phyloP scores from a whole-genome alignment of 306 rosid species.

The Pachyrhizus erosus region DNA sequence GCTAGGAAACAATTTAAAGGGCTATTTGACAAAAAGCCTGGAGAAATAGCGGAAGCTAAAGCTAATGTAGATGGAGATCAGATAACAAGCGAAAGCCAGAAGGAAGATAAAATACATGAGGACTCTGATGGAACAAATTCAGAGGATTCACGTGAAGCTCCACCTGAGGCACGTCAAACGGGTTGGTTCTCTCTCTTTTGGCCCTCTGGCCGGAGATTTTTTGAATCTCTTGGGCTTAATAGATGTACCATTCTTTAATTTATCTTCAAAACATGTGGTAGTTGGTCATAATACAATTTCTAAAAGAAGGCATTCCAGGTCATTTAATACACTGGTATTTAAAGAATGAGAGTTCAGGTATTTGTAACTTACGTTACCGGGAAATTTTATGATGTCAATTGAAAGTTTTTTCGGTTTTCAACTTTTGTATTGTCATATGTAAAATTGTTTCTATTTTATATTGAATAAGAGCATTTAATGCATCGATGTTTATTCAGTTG shows the following conservation, averaged over 20 bases:
- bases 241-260: constrained; percentile 74
- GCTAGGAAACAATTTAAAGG: constrained; percentile 89
- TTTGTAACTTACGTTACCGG: constrained; percentile 12
- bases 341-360: constrained; percentile 14
- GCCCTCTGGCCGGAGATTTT: constrained; percentile 63
- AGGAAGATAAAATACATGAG: constrained; percentile 44
- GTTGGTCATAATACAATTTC: constrained; percentile 29
- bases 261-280: neutral
- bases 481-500: no score
- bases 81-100: constrained; percentile 51
- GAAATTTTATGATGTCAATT: constrained; percentile 5
- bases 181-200: constrained; percentile 72
- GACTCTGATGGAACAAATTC: constrained; percentile 54
- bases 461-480: constrained; percentile 2
- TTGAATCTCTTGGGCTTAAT: constrained; percentile 64
- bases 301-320: constrained; percentile 29
- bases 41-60: constrained; percentile 77
- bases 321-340: constrained; percentile 19
- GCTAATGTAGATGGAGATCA: constrained; percentile 51
- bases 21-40: constrained; percentile 93
- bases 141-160: constrained; percentile 63
- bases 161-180: constrained; percentile 39
- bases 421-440: neutral
- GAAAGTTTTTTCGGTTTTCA: constrained; percentile 4
- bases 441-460: neutral